Base-by-base conservation (phyloP, 768 basidiomycete genomes). In the Termitomyces eurrhizus region DNA sequence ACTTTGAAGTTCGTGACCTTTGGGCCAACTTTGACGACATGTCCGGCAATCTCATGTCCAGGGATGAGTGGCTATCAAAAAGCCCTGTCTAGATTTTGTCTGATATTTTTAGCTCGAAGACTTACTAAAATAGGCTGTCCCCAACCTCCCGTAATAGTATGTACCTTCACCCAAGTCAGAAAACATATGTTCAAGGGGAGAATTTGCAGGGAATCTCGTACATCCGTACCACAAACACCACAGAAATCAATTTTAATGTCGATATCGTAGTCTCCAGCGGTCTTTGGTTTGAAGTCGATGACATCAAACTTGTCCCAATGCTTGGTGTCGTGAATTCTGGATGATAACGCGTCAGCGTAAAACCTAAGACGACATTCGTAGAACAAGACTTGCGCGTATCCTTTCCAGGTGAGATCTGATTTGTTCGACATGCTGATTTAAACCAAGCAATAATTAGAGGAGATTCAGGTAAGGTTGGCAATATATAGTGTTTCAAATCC, bases 21-120 rank as follows among this genome's bases (percentile, higher is more conserved):
- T 12, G 78, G 69, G 1, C 87, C 85, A 59, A 89, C 82, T 12
- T 76, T 72, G 26, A 76, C 77, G 41, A 80, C 83, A 12, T 70
- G 70, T 4, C 85, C 86, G 52, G 82, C 77, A 57, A 87, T 83
- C 69, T 85, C 84, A 65, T 86, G 83, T 21, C 81, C 79, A 44
- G 74, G 67, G 50, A 78, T 75, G 24, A 76, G 56, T 46, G 76
- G 77, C 72, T 74, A 61, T 5, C 35, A 42, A 11, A 9, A 29
- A 29, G 29, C 4, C 29, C 29, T 29, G 29, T 29, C 24, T 8
- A 33, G 53, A 36, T n/a, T n/a, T n/a, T 24, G 24, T 16, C 37
- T 52, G 24, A 26, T 37, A 44, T 5, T 29, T 33, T 35, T 9
- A 57, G 11, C 12, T 11, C 35, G 32, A 46, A 55, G 7, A 24